These are phyloP conservation scores for Sclerotinia trifoliorum DNA, from an alignment of 2,329 filamentous ascomycete genomes.

Conservation along the genomic window DNA sequence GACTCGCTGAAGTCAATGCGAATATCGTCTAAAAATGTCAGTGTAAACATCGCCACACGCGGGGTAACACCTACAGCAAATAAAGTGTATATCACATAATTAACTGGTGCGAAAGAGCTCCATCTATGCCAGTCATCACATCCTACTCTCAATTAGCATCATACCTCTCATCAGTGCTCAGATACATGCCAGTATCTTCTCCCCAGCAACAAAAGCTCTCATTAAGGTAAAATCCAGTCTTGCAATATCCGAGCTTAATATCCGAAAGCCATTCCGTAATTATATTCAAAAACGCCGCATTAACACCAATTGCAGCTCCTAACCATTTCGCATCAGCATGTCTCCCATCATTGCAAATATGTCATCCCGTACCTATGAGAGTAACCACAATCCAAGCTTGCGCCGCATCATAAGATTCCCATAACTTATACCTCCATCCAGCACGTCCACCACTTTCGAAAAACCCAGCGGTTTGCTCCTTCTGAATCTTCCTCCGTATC, in stretches of 20 bases:
- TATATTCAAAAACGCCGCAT: conserved; percentile 91
- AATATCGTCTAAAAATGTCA: conserved; percentile 61
- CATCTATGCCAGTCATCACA: conserved; percentile 88
- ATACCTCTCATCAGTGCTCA: background rate
- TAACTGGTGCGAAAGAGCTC: conserved; percentile 74
- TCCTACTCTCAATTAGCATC: conserved; percentile 48
- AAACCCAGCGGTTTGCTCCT: conserved; percentile 70
- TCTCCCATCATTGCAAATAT: background rate
- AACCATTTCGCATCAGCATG: conserved; percentile 25
- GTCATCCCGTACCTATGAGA: conserved; percentile 60
- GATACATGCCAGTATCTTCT: conserved; percentile 69
- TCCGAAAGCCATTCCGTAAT: conserved; percentile 96
- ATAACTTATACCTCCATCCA: conserved; percentile 78
- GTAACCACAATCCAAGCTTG: conserved; percentile 98
- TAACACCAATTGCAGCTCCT: conserved; percentile 85
- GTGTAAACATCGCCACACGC: conserved; percentile 12
- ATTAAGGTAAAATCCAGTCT: conserved; percentile 93
- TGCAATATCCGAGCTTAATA: conserved; percentile 94
- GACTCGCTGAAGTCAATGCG: conserved; percentile 74
- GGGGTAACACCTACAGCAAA: conserved; percentile 62
- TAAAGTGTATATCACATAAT: conserved; percentile 84
- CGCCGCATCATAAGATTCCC: conserved; percentile 89
- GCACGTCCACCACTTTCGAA: conserved; percentile 62
- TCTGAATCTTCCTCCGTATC: conserved; percentile 71
- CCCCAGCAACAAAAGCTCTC: conserved; percentile 99